Evolutionary conservation across 1,139 yeast species (phyloP).

Genomic region (Tardiomyces depauwii): DNA sequence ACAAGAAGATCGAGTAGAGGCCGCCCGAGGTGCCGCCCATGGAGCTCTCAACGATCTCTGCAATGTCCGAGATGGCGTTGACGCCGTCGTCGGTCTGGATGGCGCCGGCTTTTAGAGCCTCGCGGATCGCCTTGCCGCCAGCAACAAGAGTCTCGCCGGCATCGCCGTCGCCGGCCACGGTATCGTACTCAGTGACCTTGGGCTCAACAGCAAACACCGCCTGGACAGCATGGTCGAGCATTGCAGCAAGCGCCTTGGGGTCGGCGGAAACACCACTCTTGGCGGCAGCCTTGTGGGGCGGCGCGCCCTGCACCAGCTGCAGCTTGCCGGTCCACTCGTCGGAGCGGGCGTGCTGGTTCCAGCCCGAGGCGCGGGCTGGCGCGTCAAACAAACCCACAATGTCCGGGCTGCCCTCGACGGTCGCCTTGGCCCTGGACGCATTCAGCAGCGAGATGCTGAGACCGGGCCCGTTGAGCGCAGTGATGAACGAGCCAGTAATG

Average conservation of each 20-base stretch:
- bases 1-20: conserved; percentile 68
- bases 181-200: conserved; percentile 71
- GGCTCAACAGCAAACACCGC: conserved; percentile 52
- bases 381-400: conserved; percentile 43
- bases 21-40: conserved; percentile 99
- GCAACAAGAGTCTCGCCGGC: conserved; percentile 85
- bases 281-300: conserved; percentile 8
- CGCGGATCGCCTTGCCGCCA: conserved; percentile 66
- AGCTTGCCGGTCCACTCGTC: conserved; percentile 28
- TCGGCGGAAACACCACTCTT: conserved; percentile 34
- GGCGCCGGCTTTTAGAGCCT: conserved; percentile 35
- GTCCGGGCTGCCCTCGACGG: conserved; percentile 19
- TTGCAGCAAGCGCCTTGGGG: conserved; percentile 27
- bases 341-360: conserved; percentile 39
- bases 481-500: conserved; percentile 64
- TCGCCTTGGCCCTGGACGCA: conserved; percentile 34
- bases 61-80: conserved; percentile 46
- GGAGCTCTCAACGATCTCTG: conserved; percentile 71
- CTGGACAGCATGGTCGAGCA: conserved; percentile 41
- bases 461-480: conserved; percentile 87
- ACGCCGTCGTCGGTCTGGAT: conserved; percentile 38
- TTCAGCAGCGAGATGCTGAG: conserved; percentile 72
- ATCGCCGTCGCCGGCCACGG: conserved; percentile 93
- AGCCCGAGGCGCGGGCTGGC: conserved; percentile 71
- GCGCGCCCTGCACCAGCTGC: conserved; percentile 23